Conservation (phyloP, 768 basidiomycete species). For the Leccinum longicurvipes region DNA sequence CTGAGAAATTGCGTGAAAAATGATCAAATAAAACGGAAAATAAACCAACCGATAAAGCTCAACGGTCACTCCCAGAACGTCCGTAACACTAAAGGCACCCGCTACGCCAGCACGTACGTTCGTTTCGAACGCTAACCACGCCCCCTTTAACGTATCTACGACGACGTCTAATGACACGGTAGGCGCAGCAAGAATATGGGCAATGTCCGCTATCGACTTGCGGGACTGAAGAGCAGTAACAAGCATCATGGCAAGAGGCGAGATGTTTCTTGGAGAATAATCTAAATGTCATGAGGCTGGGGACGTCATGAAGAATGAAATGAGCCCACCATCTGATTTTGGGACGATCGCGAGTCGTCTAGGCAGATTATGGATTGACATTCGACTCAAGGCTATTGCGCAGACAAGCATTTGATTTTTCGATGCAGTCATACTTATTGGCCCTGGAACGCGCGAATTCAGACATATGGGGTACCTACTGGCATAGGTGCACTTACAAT, state of each 20-base stretch:
- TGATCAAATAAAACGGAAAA: neutral
- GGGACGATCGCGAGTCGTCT: slow-evolving; percentile 19
- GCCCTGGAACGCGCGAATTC: slow-evolving; percentile 41
- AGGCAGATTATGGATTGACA: slow-evolving; percentile 46
- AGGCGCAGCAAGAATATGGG: slow-evolving; percentile 49
- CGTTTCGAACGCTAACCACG: slow-evolving; percentile 45
- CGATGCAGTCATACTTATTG: slow-evolving; percentile 52
- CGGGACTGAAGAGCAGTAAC: slow-evolving; percentile 47
- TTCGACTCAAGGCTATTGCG: slow-evolving; percentile 44
- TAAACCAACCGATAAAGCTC: slow-evolving; percentile 35
- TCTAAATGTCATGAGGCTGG: slow-evolving; percentile 27
- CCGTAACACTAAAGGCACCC: slow-evolving; percentile 40
- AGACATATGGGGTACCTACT: neutral
- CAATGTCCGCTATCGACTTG: slow-evolving; percentile 55
- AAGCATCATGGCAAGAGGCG: slow-evolving; percentile 23
- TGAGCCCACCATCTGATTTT: slow-evolving; percentile 17
- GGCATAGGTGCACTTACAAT: slow-evolving; percentile 39
- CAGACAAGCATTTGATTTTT: slow-evolving; percentile 59
- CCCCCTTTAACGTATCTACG: slow-evolving; percentile 44
- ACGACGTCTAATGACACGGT: slow-evolving; percentile 41
- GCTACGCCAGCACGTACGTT: slow-evolving; percentile 37
- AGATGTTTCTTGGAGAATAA: slow-evolving; percentile 25
- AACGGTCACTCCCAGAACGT: slow-evolving; percentile 48
- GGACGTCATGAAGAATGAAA: neutral
- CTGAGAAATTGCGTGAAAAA: slow-evolving; percentile 23